Base-by-base conservation (phyloP, 768 basidiomycete species). In the Pleurotus salmoneostramineus region DNA sequence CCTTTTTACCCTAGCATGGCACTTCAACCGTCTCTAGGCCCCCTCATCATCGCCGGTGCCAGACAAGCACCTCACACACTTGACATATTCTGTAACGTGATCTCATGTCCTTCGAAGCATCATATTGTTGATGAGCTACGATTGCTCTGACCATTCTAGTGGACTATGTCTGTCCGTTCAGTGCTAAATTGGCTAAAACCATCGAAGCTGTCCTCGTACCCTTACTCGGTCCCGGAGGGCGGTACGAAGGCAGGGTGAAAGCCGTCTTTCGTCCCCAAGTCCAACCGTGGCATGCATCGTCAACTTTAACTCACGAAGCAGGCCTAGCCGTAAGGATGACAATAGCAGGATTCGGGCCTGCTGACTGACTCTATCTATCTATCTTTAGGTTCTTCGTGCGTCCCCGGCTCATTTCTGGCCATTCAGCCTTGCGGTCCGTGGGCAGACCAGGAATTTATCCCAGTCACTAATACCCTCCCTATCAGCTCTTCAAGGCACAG, bases 91-190 rank as follows among this genome's bases (percentile, higher is more conserved):
- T 69, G 89, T 88, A 65, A 65, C 21, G 21, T 27, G 21, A 27
- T 27, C 21, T 27, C 21, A 27, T 27, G 21, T 27, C 21, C 21
- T 27, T 27, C 21, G 27, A 32, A 32, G 21, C 17, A 42, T 7
- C 14, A 51, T 35, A 7, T 32, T n/a, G 17, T 46, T 4, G 45
- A 46, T 15, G 17, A 12, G 11, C 12, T 46, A 35, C 32, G 5
- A 21, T 8, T 15, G 50, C 10, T 8, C 42, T 33, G 21, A 27
- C 21, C 21, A 27, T 40, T 12, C 33, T 61, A 92, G 90, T 93
- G 73, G 93, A 93, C 71, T 93, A 90, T 69, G 89, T 92, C 64
- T 95, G 92, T 64, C 91, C 91, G 1, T 93, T 76, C 78, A 91
- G 88, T 87, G 49, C 78, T 77, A 43, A 88, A 70, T 64, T 89